phyloP scores from a whole-genome alignment of 352 stramenopile genomes.

The Aphanomyces stellatus region DNA sequence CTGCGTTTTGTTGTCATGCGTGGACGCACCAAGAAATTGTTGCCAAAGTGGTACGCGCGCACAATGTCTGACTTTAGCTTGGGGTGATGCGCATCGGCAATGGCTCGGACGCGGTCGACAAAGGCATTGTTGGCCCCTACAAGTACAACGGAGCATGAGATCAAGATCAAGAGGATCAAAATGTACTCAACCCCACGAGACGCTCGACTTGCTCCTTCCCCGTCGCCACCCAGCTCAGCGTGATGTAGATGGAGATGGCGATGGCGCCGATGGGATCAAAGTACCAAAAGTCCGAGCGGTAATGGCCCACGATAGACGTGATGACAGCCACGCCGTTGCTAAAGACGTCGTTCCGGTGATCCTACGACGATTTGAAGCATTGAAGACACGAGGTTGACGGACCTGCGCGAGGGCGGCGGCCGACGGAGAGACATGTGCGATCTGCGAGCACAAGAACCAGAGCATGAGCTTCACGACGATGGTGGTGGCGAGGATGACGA shows the following conservation, averaged over 20 bases:
- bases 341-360: constrained; percentile 96
- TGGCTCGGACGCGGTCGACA: constrained; percentile 85
- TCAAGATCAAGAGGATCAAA: background rate
- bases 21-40: constrained; percentile 86
- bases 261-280: constrained; percentile 92
- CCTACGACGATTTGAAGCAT: constrained; percentile 49
- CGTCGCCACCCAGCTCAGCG: constrained; percentile 90
- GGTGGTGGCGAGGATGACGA: constrained; percentile 53
- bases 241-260: constrained; percentile 95
- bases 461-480: constrained; percentile 77
- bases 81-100: constrained; percentile 83
- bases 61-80: constrained; percentile 90
- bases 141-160: background rate
- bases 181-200: constrained; percentile 73
- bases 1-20: background rate
- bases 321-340: constrained; percentile 88
- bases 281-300: constrained; percentile 82
- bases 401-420: constrained; percentile 67
- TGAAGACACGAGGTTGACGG: constrained; percentile 4
- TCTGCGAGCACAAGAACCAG: constrained; percentile 70
- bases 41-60: constrained; percentile 94
- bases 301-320: constrained; percentile 63
- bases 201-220: constrained; percentile 93
- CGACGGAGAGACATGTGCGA: constrained; percentile 51
- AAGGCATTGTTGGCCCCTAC: constrained; percentile 87